Evolutionary conservation across 129 eudicot genomes (phyloP), one percentile per base, ranked within the genome.

Genomic region (Saussurea involucrata): DNA sequence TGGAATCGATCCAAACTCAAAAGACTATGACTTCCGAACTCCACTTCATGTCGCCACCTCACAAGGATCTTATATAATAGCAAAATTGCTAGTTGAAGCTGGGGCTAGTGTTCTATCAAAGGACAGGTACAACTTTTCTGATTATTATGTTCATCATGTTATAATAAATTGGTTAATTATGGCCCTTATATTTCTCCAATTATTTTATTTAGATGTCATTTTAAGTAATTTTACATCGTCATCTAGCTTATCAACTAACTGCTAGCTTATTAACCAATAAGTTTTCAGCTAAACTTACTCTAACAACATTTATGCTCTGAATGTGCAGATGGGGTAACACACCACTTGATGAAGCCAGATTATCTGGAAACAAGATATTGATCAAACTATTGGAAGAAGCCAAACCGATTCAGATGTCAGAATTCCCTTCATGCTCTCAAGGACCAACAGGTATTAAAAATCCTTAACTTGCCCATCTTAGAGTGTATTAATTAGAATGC

Each of bases 31-130:
- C 67, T 89, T 82, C 29, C 83, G 96, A 81, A 90, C 97, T 42
- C 95, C 99, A 28, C 92, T 95, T 63, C 99, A 95, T 78, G 83
- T 95, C 46, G 99, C 99, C 64, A 82, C 95, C 13, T 88, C 96
- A 78, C 89, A 87, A 74, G 99, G 97, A 42, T 76, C 88, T 29
- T 90, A 61, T 76, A 20, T 86, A 63, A 88, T 92, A 84, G 96
- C 97, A 69, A 95, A 92, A 76, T 44, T 86, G 76, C 91, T 95
- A 46, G 33, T 95, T 58, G 92, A 89, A 53, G 91, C 95, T 65
- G 99, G 99, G 66, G 99, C 99, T 28, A 85, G 85, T 83, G 99
- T 95, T 79, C 68, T 86, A 33, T 60, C 82, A 29, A 95, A 85
- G 69, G 97, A 95, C 96, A 92, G 96, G 99, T 95, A 76, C 4